phyloP scores from a whole-genome alignment of 148 eudicot species.

The Cornus controversa region DNA sequence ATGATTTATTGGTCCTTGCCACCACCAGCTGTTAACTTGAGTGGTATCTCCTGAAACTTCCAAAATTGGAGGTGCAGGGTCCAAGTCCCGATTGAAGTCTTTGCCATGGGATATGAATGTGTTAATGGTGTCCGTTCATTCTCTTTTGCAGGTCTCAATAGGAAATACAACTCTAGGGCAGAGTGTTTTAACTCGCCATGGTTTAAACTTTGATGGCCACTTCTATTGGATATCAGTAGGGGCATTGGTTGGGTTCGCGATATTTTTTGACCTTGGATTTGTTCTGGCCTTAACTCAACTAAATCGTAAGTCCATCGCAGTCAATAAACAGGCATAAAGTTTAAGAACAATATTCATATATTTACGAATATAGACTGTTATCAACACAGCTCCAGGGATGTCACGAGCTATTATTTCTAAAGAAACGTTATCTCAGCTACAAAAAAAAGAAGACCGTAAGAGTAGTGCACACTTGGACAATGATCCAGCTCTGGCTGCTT shows the following conservation, averaged over 20 bases:
- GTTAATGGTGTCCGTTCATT: neutral
- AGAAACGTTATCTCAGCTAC: conserved; percentile 33
- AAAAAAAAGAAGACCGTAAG: conserved; percentile 12
- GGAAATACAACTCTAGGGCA: conserved; percentile 38
- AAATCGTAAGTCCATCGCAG: conserved; percentile 29
- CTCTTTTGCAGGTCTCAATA: conserved; percentile 20
- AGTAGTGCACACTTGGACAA: neutral
- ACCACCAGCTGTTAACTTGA: neutral
- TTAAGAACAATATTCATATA: neutral
- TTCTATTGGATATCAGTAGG: conserved; percentile 47
- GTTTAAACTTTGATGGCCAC: conserved; percentile 34
- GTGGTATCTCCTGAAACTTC: neutral
- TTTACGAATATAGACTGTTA: neutral
- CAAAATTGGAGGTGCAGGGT: too few relatives aligned
- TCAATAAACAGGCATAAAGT: neutral
- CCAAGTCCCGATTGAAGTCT: neutral
- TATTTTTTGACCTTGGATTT: conserved; percentile 36
- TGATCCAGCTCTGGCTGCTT: conserved; percentile 1
- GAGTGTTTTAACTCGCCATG: conserved; percentile 29
- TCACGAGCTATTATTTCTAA: conserved; percentile 44
- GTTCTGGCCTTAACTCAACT: conserved; percentile 37
- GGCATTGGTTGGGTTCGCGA: conserved; percentile 34
- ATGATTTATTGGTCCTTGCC: neutral
- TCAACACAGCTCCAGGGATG: conserved; percentile 42
- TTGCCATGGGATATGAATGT: neutral